Conservation (phyloP, 345 rosid genomes). For the Euphorbia peplus region DNA sequence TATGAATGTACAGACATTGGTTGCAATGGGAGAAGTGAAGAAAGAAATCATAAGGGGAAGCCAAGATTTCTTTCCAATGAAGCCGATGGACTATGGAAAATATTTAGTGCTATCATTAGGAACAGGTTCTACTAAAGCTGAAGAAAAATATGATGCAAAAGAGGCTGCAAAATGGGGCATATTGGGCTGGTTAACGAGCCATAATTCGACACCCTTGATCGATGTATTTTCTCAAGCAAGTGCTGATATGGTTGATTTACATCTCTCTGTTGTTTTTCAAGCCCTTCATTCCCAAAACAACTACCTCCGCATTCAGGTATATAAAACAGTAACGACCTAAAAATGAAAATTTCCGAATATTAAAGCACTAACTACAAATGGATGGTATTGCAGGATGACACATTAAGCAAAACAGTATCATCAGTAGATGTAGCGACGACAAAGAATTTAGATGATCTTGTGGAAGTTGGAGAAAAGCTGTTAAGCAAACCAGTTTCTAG, state of each 20-base stretch:
- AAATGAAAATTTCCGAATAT: too few relatives aligned
- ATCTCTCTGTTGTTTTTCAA: slow-evolving; percentile 6
- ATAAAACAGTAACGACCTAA: too few relatives aligned
- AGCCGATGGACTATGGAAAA: slow-evolving; percentile 43
- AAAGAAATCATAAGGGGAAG: slow-evolving; percentile 38
- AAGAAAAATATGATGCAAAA: too few relatives aligned
- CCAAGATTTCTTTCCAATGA: slow-evolving; percentile 36
- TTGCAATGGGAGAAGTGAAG: slow-evolving; percentile 52
- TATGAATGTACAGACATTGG: slow-evolving; percentile 28
- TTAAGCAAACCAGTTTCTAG: slow-evolving; percentile 13
- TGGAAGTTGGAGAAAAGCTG: slow-evolving; percentile 1
- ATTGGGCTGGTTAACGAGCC: too few relatives aligned
- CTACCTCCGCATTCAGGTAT: too few relatives aligned
- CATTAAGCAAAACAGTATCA: too few relatives aligned
- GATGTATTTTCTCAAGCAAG: slow-evolving; percentile 19
- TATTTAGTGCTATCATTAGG: slow-evolving; percentile 45
- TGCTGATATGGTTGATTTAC: slow-evolving; percentile 20
- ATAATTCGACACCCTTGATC: slow-evolving; percentile 12
- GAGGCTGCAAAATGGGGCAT: too few relatives aligned
- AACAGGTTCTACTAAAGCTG: too few relatives aligned
- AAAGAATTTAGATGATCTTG: slow-evolving; percentile 4
- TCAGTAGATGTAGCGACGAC: too few relatives aligned
- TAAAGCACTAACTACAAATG: too few relatives aligned
- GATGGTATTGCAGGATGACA: too few relatives aligned
- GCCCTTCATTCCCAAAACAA: too few relatives aligned